Percentiles rank a stretch among this genome's conserved stretches.
Evolutionary conservation across 805 yeast genomes (phyloP).

Genomic region (Metschnikowia henanensis): DNA sequence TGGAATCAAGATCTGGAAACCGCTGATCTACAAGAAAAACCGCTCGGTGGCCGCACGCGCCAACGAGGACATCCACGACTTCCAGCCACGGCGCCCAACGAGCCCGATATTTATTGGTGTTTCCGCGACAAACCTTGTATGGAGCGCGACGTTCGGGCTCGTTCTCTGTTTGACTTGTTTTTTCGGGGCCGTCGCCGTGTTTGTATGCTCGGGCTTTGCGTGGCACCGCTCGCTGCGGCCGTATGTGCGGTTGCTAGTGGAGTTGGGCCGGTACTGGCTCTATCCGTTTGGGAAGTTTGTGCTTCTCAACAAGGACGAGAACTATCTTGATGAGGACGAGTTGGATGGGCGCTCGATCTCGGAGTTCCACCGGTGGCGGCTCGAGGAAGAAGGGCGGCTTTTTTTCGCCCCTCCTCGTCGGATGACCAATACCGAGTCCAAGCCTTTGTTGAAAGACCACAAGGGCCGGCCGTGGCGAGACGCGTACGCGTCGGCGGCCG

Average conservation of each 20-base stretch:
- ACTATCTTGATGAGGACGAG: slow-evolving; percentile 82
- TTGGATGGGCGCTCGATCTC: slow-evolving; percentile 83
- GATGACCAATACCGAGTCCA: slow-evolving; percentile 33
- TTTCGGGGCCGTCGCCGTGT: slow-evolving; percentile 47
- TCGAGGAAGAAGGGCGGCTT: slow-evolving; percentile 69
- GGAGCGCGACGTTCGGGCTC: slow-evolving; percentile 76
- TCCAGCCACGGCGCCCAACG: slow-evolving; percentile 44
- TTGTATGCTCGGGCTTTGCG: slow-evolving; percentile 42
- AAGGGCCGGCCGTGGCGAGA: slow-evolving; percentile 41
- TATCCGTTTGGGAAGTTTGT: slow-evolving; percentile 92
- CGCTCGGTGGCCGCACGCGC: slow-evolving; percentile 92
- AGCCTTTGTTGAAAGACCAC: slow-evolving; percentile 43
- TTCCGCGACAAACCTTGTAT: slow-evolving; percentile 62
- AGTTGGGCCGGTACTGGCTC: slow-evolving; percentile 68
- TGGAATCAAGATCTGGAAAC: slow-evolving; percentile 98
- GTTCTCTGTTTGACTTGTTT: slow-evolving; percentile 54
- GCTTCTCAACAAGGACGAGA: slow-evolving; percentile 71
- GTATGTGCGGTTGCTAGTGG: slow-evolving; percentile 61
- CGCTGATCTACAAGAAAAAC: slow-evolving; percentile 89
- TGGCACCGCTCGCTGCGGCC: slow-evolving; percentile 51
- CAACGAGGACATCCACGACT: slow-evolving; percentile 89
- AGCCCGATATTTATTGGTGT: slow-evolving; percentile 62
- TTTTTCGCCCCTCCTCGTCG: slow-evolving; percentile 73
- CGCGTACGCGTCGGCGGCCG: slow-evolving; percentile 32
- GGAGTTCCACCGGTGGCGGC: slow-evolving; percentile 89